These are phyloP conservation scores for Trichoderma sp. DNA, from an alignment of 2,329 filamentous ascomycete genomes.

Conservation along the genomic window DNA sequence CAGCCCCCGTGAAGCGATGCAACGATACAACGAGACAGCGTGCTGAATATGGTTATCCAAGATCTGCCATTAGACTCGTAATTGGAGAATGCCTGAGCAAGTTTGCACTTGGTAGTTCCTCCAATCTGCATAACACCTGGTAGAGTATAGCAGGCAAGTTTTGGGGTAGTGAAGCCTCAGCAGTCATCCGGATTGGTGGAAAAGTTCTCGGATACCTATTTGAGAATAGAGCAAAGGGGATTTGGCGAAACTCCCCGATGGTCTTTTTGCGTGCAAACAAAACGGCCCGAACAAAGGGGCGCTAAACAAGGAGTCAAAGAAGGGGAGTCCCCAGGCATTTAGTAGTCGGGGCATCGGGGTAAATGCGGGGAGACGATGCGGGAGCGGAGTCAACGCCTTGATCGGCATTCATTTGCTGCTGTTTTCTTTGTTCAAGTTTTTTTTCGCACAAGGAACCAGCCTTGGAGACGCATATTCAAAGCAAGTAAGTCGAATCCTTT, in stretches of 20 bases:
- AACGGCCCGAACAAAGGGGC: constrained; percentile 18
- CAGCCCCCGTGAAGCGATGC: constrained; percentile 6
- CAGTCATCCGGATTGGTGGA: constrained; percentile 4
- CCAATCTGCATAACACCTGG: not conserved
- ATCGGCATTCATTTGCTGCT: constrained; percentile 6
- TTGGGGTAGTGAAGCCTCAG: not conserved
- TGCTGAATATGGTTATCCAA: not conserved
- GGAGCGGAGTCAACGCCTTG: constrained; percentile 7
- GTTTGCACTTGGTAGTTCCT: not conserved
- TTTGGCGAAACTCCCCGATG: constrained; percentile 19
- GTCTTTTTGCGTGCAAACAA: constrained; percentile 3
- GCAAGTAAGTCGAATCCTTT: not conserved
- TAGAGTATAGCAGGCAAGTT: not conserved
- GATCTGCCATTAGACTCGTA: not conserved
- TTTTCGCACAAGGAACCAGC: not conserved
- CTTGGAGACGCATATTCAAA: not conserved
- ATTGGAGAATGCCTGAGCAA: not conserved
- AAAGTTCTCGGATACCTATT: not conserved
- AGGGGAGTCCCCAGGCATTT: not conserved
- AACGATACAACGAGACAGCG: constrained; percentile 12
- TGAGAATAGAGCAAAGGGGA: not conserved
- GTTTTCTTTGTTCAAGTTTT: not conserved
- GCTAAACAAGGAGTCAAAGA: constrained; percentile 8
- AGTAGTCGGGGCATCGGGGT: constrained; percentile 1
- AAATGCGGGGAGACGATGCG: constrained; percentile 12